These are phyloP conservation scores for Talinum fruticosum DNA, from an alignment of 148 eudicot genomes.

Conservation along the genomic window DNA sequence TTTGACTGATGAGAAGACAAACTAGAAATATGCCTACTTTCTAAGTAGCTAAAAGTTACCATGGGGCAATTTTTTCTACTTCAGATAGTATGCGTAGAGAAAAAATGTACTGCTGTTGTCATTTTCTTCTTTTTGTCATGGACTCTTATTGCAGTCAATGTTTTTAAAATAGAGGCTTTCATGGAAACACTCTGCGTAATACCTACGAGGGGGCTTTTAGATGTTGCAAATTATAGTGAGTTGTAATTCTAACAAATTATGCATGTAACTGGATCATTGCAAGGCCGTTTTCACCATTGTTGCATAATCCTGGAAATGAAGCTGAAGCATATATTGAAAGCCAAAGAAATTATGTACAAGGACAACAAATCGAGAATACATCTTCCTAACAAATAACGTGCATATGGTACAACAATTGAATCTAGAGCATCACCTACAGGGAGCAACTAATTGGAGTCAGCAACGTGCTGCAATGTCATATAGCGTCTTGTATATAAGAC, in stretches of 20 bases:
- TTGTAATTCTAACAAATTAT: background rate
- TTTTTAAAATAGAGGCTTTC: too few relatives aligned
- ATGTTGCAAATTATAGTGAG: too few relatives aligned
- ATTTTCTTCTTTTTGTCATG: too few relatives aligned
- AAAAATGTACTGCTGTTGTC: too few relatives aligned
- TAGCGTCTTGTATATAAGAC: background rate
- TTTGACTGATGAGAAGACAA: background rate
- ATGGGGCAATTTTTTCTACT: too few relatives aligned
- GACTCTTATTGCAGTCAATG: too few relatives aligned
- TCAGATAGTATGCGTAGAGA: too few relatives aligned
- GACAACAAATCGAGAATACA: background rate
- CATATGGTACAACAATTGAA: constrained; percentile 12
- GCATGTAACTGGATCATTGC: background rate
- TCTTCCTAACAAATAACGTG: constrained; percentile 5
- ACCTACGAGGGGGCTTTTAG: too few relatives aligned
- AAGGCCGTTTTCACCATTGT: background rate
- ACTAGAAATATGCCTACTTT: background rate
- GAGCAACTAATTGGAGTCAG: background rate
- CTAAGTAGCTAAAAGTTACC: background rate
- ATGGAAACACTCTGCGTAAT: too few relatives aligned
- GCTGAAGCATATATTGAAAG: background rate
- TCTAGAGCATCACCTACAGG: background rate
- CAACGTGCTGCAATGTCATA: background rate
- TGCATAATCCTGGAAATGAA: background rate
- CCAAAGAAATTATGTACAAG: constrained; percentile 2